Conservation (phyloP, 2,329 filamentous ascomycete species). For the Aspergillus awamori region DNA sequence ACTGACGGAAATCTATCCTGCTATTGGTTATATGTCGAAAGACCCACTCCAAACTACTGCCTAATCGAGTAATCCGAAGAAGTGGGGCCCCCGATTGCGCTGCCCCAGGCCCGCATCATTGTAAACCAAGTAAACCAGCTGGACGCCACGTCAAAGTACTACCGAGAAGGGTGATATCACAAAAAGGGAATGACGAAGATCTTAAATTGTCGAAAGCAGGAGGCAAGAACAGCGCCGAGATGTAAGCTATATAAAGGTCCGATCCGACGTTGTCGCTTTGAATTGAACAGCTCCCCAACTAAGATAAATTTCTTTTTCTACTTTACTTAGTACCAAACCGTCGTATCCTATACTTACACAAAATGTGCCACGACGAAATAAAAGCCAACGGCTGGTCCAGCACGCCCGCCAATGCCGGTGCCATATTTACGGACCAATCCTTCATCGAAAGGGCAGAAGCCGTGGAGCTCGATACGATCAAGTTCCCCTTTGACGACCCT, state of each 20-base stretch:
- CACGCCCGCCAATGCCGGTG: background rate
- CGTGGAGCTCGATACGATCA: background rate
- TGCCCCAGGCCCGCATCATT: no score
- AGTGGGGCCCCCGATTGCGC: no score
- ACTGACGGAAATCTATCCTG: background rate
- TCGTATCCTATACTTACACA: background rate
- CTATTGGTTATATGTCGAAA: background rate
- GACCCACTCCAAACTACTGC: slow-evolving; percentile 5
- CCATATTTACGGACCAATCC: background rate
- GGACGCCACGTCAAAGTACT: background rate
- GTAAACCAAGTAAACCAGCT: background rate
- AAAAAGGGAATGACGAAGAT: background rate
- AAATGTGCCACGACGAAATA: background rate
- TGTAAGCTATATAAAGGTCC: no score
- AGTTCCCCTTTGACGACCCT: background rate
- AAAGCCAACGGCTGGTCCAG: slow-evolving; percentile 1
- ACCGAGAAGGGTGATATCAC: background rate
- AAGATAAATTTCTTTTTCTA: no score
- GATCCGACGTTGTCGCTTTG: no score
- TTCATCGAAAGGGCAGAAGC: background rate
- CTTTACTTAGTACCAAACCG: no score
- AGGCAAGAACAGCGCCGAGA: no score
- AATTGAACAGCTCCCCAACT: no score
- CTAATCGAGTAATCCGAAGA: background rate
- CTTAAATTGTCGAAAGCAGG: no score